Conservation (phyloP, 148 eudicot species). For the Camellia lanceoleosa region DNA sequence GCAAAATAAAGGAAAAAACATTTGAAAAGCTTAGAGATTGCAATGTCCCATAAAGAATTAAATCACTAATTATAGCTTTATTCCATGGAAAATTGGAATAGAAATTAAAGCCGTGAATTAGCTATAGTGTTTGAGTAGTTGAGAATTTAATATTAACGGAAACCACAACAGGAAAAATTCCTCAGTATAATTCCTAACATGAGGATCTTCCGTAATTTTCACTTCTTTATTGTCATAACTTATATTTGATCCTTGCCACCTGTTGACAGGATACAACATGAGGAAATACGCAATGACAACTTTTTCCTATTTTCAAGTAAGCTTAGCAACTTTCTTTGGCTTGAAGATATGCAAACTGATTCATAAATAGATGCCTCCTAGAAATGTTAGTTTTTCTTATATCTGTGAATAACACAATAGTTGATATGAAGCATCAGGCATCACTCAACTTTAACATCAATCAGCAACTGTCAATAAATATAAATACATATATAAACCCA, state of each 20-base stretch:
- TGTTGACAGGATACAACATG: neutral
- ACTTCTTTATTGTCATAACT: neutral
- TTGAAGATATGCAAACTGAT: too few species aligned
- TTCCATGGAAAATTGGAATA: neutral
- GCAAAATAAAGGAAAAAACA: neutral
- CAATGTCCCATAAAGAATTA: neutral
- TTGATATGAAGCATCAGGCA: neutral
- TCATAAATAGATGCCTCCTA: too few species aligned
- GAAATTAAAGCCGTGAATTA: neutral
- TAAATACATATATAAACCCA: neutral
- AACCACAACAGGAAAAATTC: neutral
- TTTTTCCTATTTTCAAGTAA: too few species aligned
- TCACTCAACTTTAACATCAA: neutral
- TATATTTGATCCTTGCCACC: neutral
- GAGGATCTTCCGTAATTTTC: neutral
- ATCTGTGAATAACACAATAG: neutral
- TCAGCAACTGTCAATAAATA: neutral
- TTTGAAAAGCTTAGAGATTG: neutral
- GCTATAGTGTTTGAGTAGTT: neutral
- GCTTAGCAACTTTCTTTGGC: too few species aligned
- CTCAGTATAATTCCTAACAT: neutral
- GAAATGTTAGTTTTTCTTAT: neutral
- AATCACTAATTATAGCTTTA: neutral
- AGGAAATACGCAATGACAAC: too few species aligned
- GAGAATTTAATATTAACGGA: neutral